A percentile compares a stretch with the other conserved stretches of the same genome.
These are phyloP conservation scores for Stenogyne calaminthoides DNA, from an alignment of 305 asterid genomes.

Conservation along the genomic window DNA sequence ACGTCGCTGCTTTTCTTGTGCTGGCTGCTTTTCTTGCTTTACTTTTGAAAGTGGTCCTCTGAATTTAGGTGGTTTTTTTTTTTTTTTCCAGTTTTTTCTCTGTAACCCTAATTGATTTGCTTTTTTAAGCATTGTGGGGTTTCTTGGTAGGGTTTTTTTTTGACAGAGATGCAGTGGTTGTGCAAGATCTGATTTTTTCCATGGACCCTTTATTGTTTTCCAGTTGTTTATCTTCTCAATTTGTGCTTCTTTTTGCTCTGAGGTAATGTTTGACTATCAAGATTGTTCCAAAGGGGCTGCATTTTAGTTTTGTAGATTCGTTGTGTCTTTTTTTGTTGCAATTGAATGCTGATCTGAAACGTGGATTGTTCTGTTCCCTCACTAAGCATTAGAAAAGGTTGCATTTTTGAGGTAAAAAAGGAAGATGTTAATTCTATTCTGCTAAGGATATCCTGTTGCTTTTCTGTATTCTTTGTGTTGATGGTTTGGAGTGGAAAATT, in stretches of 20 bases:
- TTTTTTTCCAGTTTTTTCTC: slow-evolving; percentile 35
- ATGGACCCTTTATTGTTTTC: slow-evolving; percentile 47
- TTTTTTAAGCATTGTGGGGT: slow-evolving; percentile 53
- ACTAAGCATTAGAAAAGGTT: slow-evolving; percentile 18
- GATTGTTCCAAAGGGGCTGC: slow-evolving; percentile 39
- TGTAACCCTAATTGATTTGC: slow-evolving; percentile 30
- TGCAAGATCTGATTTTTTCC: slow-evolving; percentile 79
- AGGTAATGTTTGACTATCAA: slow-evolving; percentile 44
- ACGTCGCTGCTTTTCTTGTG: slow-evolving; percentile 44
- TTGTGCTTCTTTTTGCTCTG: slow-evolving; percentile 52
- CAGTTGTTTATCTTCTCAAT: slow-evolving; percentile 39
- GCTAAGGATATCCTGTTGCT: slow-evolving; percentile 13
- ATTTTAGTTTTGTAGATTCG: slow-evolving; percentile 35
- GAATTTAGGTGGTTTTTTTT: slow-evolving; percentile 39
- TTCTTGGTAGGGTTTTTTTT: slow-evolving; percentile 66
- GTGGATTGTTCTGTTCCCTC: slow-evolving; percentile 17
- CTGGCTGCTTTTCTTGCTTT: slow-evolving; percentile 46
- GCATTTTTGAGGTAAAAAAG: slow-evolving; percentile 24
- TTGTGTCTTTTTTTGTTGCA: slow-evolving; percentile 28
- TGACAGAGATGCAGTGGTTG: slow-evolving; percentile 51
- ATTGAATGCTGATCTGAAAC: slow-evolving; percentile 29
- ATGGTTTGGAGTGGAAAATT: slow-evolving; percentile 20
- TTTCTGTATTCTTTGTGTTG: slow-evolving; percentile 22
- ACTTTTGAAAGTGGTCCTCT: slow-evolving; percentile 53
- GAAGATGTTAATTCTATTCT: slow-evolving; percentile 4